Conservation (phyloP, 2,329 filamentous ascomycete species). For the Ophiostoma sp. region DNA sequence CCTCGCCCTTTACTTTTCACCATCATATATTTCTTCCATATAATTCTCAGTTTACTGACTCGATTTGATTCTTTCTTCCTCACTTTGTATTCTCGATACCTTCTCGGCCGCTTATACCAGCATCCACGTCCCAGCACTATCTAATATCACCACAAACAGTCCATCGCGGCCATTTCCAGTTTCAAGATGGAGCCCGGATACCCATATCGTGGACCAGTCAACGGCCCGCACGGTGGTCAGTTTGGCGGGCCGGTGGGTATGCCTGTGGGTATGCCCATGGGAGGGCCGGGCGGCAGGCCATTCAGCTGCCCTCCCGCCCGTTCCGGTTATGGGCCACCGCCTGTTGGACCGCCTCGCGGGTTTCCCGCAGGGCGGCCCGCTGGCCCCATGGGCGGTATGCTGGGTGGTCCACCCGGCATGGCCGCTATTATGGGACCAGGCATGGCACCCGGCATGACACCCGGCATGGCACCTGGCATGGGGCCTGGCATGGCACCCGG, state of each 20-base stretch:
- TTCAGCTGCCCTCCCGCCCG: constrained; percentile 4
- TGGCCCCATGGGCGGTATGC: neutral
- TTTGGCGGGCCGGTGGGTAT: neutral
- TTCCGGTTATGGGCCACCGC: neutral
- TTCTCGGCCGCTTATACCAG: neutral
- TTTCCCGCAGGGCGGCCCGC: neutral
- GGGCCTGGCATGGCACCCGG: neutral
- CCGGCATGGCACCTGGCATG: neutral
- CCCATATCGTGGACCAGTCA: neutral
- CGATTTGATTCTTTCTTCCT: too few relatives aligned
- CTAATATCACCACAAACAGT: neutral
- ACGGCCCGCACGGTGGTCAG: neutral
- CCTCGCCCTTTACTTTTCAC: neutral
- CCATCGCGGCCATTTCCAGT: neutral
- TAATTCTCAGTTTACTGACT: neutral
- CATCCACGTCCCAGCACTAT: neutral
- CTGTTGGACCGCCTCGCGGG: neutral
- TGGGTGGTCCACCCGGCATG: neutral
- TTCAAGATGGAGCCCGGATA: neutral
- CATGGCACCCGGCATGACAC: neutral
- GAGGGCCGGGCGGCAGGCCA: neutral
- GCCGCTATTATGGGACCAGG: neutral
- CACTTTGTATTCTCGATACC: neutral
- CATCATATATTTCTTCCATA: neutral
- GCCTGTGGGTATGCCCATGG: constrained; percentile 2